Evolutionary conservation across 2,329 filamentous ascomycete genomes (phyloP).

Genomic region (Arthrinium phaeospermum): DNA sequence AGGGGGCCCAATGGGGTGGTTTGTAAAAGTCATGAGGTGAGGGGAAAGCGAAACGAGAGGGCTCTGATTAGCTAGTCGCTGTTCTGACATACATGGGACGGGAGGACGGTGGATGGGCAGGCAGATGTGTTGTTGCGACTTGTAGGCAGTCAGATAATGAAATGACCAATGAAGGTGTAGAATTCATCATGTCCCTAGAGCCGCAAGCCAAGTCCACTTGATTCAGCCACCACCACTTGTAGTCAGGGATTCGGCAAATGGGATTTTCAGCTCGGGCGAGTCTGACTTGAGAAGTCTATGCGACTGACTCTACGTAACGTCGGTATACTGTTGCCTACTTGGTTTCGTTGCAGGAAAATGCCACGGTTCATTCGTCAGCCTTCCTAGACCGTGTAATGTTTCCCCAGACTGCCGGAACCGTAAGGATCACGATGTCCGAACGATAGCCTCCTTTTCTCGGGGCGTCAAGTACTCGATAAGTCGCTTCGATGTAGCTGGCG

Average conservation of each 20-base stretch:
- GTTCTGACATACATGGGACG: neutral
- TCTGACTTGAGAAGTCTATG: neutral
- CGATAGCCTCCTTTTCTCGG: neutral
- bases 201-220: neutral
- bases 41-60: neutral
- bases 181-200: neutral
- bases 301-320: neutral
- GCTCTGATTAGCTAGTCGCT: neutral
- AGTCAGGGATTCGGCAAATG: neutral
- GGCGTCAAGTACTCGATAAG: neutral
- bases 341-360: neutral
- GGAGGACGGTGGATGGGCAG: neutral
- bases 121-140: neutral
- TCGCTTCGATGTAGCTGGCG: neutral
- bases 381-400: neutral
- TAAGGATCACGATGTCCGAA: neutral
- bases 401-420: neutral
- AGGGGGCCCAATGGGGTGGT: neutral
- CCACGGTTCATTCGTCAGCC: neutral
- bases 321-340: neutral
- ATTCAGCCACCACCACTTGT: conserved; percentile 6
- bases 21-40: neutral
- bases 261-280: neutral
- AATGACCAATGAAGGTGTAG: neutral
- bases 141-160: neutral